Base-by-base conservation (phyloP, 2,329 filamentous ascomycete genomes). In the Domatiomyces catenatus region DNA sequence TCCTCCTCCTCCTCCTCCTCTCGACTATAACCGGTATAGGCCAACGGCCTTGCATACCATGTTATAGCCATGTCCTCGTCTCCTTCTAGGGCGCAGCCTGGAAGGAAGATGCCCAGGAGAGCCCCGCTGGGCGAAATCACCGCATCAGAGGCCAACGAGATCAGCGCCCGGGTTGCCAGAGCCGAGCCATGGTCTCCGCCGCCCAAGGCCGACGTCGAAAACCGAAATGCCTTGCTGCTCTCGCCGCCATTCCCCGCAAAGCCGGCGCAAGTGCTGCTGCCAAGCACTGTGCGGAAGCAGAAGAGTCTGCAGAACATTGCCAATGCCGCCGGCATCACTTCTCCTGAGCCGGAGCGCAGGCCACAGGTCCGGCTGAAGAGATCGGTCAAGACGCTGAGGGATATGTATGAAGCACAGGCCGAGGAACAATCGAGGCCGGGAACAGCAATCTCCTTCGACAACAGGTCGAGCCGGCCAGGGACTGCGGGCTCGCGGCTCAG, bases 211-310 rank as follows among this genome's bases (percentile, higher is more conserved):
- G 64, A 67, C 46, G 54, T 53, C 48, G 52, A 53, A 44, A 47
- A 66, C 47, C 58, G 58, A 45, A 61, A 68, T 55, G 60, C 71
- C 48, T 71, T 70, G 57, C 62, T 64, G 8, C 58, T 65, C 39
- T 69, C 65, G 15, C 69, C 65, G 15, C 69, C 70, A 15, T 72
- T 68, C 56, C 70, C 70, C n/a, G 71, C 69, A 10, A 72, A 70
- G 51, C 67, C 69, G 15, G 67, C 68, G 47, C 70, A 72, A 55
- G 62, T 72, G 19, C 61, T 72, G 26, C 55, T 69, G 12, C 70
- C 69, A 5, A 64, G 63, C 42, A 64, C 67, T 3, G 63, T 60
- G 18, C 52, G 53, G 20, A 57, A 54, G 42, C 51, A 58, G 50
- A 55, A 50, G 47, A 54, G 54, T 43, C 44, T 51, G n/a, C 50